A percentile compares a stretch with the other conserved stretches of the same genome.
Conservation (phyloP, 2,329 filamentous ascomycete species). For the Xylaria sp. region DNA sequence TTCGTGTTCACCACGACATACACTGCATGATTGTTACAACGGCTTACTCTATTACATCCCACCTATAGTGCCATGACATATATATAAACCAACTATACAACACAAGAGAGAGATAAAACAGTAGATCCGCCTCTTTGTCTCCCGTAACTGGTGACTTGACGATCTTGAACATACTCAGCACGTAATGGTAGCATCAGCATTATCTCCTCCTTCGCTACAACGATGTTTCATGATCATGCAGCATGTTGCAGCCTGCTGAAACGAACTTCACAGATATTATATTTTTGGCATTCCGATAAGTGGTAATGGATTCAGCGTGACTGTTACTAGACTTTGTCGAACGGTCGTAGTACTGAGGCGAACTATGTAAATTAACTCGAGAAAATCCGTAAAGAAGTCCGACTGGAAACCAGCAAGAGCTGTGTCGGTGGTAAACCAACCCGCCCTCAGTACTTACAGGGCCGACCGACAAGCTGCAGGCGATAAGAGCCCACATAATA, state of each 20-base stretch:
- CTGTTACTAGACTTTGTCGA: neutral
- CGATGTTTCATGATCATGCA: conserved; percentile 17
- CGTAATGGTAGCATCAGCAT: conserved; percentile 7
- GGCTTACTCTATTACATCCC: neutral
- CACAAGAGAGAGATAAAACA: neutral
- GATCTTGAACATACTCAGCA: neutral
- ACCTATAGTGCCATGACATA: neutral
- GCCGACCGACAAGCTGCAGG: neutral
- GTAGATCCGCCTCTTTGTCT: neutral
- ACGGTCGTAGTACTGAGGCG: neutral
- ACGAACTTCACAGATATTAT: neutral
- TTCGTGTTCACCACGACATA: neutral
- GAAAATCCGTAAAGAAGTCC: no score
- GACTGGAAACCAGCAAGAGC: no score
- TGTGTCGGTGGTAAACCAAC: neutral
- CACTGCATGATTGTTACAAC: neutral
- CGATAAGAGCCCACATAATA: conserved; percentile 20
- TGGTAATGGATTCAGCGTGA: no score
- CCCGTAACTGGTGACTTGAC: neutral
- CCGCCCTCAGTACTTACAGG: neutral
- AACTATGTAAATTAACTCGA: no score
- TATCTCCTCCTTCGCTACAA: neutral
- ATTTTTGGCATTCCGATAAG: conserved; percentile 6
- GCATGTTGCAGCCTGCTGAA: conserved; percentile 11
- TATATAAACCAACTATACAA: no score